A percentile compares a stretch with the other conserved stretches of the same genome.
Conservation (phyloP, 2,329 filamentous ascomycete genomes). For the Cladosporium sp. region DNA sequence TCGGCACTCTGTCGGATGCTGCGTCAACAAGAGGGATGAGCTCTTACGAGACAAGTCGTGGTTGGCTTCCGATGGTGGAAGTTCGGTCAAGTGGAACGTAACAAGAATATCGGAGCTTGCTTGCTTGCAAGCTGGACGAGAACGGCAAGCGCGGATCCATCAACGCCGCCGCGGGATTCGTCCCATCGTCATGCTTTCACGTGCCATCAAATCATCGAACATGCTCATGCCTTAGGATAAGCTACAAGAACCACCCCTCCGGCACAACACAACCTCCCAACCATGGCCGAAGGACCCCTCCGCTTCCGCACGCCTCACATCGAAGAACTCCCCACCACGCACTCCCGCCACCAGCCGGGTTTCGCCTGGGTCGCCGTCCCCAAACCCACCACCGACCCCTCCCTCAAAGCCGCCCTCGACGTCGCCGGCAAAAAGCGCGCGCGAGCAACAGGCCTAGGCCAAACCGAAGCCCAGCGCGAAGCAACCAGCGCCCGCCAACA, state of each 20-base stretch:
- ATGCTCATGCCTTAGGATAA: not conserved
- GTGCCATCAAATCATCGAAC: not conserved
- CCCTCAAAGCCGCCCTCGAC: slow-evolving; percentile 44
- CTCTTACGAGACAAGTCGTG: not conserved
- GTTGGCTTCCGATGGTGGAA: slow-evolving; percentile 1
- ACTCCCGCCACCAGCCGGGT: slow-evolving; percentile 71
- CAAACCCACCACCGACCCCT: slow-evolving; percentile 54
- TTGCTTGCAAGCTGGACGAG: slow-evolving; percentile 1
- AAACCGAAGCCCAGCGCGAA: slow-evolving; percentile 43
- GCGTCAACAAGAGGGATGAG: not conserved
- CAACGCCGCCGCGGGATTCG: not conserved
- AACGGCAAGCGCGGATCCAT: not conserved
- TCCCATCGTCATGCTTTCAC: not conserved
- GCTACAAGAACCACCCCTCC: not conserved
- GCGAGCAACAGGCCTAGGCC: slow-evolving; percentile 50
- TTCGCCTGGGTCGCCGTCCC: slow-evolving; percentile 78
- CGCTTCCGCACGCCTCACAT: slow-evolving; percentile 65
- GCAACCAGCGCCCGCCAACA: slow-evolving; percentile 81
- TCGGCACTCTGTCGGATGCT: slow-evolving; percentile 5
- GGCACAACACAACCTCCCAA: not conserved
- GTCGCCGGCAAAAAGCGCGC: slow-evolving; percentile 65
- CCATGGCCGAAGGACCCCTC: slow-evolving; percentile 29
- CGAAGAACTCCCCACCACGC: slow-evolving; percentile 72
- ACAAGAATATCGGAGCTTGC: not conserved
- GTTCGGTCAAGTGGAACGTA: slow-evolving; percentile 16